phyloP scores from a whole-genome alignment of 2,329 filamentous ascomycete genomes.

The Helminthosporium solani region DNA sequence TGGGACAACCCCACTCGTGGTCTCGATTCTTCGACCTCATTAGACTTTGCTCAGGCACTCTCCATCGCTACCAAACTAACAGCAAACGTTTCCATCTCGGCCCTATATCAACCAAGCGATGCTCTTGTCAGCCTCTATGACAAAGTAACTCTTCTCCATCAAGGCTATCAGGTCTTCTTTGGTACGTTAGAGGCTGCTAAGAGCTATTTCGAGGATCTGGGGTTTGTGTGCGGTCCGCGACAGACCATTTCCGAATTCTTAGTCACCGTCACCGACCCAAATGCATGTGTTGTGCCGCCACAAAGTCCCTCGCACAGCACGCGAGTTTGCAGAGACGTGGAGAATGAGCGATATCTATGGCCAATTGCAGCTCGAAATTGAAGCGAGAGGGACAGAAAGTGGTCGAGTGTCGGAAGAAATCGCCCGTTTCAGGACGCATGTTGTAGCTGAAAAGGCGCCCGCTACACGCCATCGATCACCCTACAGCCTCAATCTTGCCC shows the following conservation, averaged over 20 bases:
- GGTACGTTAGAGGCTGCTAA: conserved; percentile 62
- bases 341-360: conserved; percentile 61
- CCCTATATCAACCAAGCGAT: conserved; percentile 50
- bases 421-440: conserved; percentile 68
- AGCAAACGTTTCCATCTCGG: conserved; percentile 52
- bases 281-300: conserved; percentile 39
- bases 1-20: conserved; percentile 43
- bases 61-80: conserved; percentile 51
- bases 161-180: conserved; percentile 69
- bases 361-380: conserved; percentile 74
- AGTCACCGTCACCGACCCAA: conserved; percentile 62
- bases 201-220: conserved; percentile 66
- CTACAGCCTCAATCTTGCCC: too few species aligned
- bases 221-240: conserved; percentile 53
- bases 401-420: too few species aligned
- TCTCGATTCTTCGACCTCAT: conserved; percentile 41
- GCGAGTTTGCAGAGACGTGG: conserved; percentile 50
- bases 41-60: conserved; percentile 56
- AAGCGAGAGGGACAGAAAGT: too few species aligned
- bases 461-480: too few species aligned
- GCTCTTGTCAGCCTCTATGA: conserved; percentile 46
- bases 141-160: conserved; percentile 45
- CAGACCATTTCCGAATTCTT: conserved; percentile 68
- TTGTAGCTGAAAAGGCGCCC: too few species aligned
- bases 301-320: conserved; percentile 46